These are phyloP conservation scores for Lentinula boryana DNA, from an alignment of 768 basidiomycete species.

Conservation along the genomic window DNA sequence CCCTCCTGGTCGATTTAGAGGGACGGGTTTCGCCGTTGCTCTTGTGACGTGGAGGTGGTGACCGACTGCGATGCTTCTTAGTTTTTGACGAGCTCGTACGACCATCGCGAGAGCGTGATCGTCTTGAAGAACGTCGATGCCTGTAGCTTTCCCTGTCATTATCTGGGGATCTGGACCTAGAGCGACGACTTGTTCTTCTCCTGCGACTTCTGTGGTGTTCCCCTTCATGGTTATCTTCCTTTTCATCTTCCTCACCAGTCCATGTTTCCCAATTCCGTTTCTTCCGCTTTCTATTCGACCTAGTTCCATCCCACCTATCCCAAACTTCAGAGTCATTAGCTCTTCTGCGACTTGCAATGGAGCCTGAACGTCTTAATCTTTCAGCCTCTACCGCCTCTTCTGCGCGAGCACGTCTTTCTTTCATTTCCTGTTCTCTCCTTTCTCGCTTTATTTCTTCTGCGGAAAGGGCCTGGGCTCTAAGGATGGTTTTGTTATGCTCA, in stretches of 20 bases:
- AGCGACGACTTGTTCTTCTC: background rate
- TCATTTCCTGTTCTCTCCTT: conserved; percentile 58
- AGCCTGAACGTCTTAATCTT: conserved; percentile 35
- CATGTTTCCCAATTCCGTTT: conserved; percentile 47
- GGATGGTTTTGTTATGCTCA: conserved; percentile 87
- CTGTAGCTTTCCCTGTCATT: conserved; percentile 5
- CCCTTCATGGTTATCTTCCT: conserved; percentile 18
- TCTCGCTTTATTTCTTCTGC: conserved; percentile 69
- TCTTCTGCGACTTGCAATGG: conserved; percentile 16
- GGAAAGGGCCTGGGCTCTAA: conserved; percentile 66
- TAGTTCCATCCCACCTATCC: conserved; percentile 53
- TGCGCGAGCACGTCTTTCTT: conserved; percentile 58
- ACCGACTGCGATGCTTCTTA: background rate
- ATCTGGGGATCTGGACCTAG: background rate
- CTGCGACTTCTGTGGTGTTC: conserved; percentile 17
- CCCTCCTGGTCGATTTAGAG: background rate
- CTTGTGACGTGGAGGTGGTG: conserved; percentile 2
- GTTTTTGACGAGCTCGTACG: background rate
- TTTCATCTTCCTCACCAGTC: conserved; percentile 36
- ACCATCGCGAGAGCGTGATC: conserved; percentile 17
- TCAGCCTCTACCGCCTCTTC: conserved; percentile 74
- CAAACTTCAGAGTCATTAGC: conserved; percentile 25
- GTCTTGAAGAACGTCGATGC: conserved; percentile 10
- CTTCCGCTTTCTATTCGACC: conserved; percentile 38
- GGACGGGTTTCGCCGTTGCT: background rate